phyloP scores from a whole-genome alignment of 116 monocot genomes.

The Phalaenopsis hybrid region DNA sequence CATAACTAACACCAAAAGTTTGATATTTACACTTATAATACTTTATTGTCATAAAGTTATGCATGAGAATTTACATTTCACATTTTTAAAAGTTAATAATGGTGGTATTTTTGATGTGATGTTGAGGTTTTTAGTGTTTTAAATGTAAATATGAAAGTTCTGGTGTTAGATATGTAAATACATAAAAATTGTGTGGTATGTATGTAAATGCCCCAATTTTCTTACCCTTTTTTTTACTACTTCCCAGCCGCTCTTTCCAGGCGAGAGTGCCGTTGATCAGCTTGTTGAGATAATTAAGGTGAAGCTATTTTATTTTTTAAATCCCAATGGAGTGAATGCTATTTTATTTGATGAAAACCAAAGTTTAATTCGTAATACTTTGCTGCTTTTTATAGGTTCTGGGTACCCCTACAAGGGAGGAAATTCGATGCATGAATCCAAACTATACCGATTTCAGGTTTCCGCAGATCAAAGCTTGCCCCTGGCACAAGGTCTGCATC shows the following conservation, averaged over 20 bases:
- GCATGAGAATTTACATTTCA: too few species aligned
- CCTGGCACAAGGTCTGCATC: constrained; percentile 46
- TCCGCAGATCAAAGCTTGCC: constrained; percentile 61
- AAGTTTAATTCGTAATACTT: neutral
- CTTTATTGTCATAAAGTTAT: too few species aligned
- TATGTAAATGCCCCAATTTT: neutral
- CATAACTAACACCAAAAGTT: too few species aligned
- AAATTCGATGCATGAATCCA: constrained; percentile 60
- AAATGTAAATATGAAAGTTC: too few species aligned
- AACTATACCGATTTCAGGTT: constrained; percentile 57
- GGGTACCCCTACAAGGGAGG: constrained; percentile 54
- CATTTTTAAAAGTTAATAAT: too few species aligned
- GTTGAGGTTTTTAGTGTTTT: too few species aligned
- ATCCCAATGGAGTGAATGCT: neutral
- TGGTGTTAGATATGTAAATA: too few species aligned
- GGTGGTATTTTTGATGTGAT: too few species aligned
- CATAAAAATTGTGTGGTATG: too few species aligned
- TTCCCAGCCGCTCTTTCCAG: constrained; percentile 44
- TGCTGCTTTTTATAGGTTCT: constrained; percentile 29
- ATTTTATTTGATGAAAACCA: neutral
- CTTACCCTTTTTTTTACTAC: neutral
- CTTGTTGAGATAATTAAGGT: constrained; percentile 56
- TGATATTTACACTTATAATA: too few species aligned
- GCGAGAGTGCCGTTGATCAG: constrained; percentile 52
- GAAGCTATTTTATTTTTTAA: neutral